A percentile compares a stretch with the other conserved stretches of the same genome.
phyloP scores from a whole-genome alignment of 495 filamentous ascomycete species.

The Acidiella bohemica region DNA sequence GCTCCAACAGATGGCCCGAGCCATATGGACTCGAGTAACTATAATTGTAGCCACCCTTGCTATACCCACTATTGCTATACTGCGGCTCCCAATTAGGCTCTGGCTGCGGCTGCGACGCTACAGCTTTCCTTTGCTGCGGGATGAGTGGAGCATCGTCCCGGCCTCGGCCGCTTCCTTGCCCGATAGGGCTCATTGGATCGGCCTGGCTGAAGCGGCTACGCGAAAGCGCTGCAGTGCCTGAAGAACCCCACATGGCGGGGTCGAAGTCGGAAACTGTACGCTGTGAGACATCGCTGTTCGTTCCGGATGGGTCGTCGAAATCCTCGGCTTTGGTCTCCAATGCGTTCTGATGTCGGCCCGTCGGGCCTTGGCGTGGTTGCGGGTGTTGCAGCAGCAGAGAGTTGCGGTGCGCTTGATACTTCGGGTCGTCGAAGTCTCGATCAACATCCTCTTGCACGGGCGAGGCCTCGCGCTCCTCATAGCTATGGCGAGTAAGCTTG shows the following conservation, averaged over 20 bases:
- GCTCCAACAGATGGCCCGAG: slow-evolving; percentile 23
- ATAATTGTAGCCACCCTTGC: slow-evolving; percentile 5
- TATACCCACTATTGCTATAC: slow-evolving; percentile 19
- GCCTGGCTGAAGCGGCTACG: slow-evolving; percentile 25
- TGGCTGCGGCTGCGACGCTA: slow-evolving; percentile 16
- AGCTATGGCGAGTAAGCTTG: slow-evolving; percentile 1
- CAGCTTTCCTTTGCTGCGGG: slow-evolving; percentile 20
- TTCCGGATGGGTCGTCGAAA: slow-evolving; percentile 35
- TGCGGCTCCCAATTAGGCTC: slow-evolving; percentile 11
- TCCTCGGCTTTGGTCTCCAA: slow-evolving; percentile 68
- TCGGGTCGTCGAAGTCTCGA: slow-evolving; percentile 64
- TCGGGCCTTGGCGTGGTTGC: slow-evolving; percentile 72
- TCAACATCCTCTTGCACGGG: slow-evolving; percentile 23
- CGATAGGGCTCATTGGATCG: slow-evolving; percentile 5
- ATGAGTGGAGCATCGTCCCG: slow-evolving; percentile 26
- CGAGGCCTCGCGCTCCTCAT: slow-evolving; percentile 7
- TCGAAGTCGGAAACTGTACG: slow-evolving; percentile 48
- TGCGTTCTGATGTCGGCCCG: slow-evolving; percentile 64
- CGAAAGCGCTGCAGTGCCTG: slow-evolving; percentile 24
- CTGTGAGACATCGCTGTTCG: slow-evolving; percentile 18
- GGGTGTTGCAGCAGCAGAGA: slow-evolving; percentile 82
- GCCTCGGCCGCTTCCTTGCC: slow-evolving; percentile 15
- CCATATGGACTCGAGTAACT: slow-evolving; percentile 19
- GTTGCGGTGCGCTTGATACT: slow-evolving; percentile 82
- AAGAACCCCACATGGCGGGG: slow-evolving; percentile 57